Base-by-base conservation (phyloP, 208 protist species). In the Crithidia expoeki region DNA sequence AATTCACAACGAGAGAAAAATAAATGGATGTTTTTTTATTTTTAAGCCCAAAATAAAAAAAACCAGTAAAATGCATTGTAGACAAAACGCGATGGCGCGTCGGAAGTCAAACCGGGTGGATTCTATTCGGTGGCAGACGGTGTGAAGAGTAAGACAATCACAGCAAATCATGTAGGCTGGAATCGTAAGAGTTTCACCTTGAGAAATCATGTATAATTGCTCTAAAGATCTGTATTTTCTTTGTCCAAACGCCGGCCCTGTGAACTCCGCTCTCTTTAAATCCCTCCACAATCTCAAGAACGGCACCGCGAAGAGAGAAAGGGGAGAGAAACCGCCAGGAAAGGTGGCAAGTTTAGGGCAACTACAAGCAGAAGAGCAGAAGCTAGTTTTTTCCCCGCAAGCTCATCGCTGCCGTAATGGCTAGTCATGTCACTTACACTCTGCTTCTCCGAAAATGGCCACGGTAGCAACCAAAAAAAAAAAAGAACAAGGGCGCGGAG, bases 21-120 rank as follows among this genome's bases (percentile, higher is more conserved):
- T 34, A 36, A 16, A 11, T 50, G 25, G 40, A 50, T 12, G 19
- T n/a, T n/a, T n/a, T n/a, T n/a, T n/a, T n/a, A n/a, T n/a, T n/a
- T n/a, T n/a, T n/a, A n/a, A 53, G 14, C 17, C 32, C 44, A 28
- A 47, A 58, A 30, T 11, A 58, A 40, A 40, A 74, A 30, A 58
- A 5, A 17, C 25, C 6, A 58, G 30, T 40, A 38, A 58, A 38
- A 58, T 50, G 44, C 10, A 49, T 7, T 6, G 44, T 5, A n/a
- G 44, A 49, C 9, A 19, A 21, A 49, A 21, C 44, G 21, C 44
- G 44, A 25, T 25, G 32, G 23, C n/a, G 19, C 4, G 10, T 49
- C 44, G 4, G 5, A 7, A 23, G 16, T 21, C 9, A 49, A 49
- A 49, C 10, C 36, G 36, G 36, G 12, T 14, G 36, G 36, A 12